Evolutionary conservation across 495 filamentous ascomycete genomes (phyloP).

Genomic region (Parathielavia appendiculata): DNA sequence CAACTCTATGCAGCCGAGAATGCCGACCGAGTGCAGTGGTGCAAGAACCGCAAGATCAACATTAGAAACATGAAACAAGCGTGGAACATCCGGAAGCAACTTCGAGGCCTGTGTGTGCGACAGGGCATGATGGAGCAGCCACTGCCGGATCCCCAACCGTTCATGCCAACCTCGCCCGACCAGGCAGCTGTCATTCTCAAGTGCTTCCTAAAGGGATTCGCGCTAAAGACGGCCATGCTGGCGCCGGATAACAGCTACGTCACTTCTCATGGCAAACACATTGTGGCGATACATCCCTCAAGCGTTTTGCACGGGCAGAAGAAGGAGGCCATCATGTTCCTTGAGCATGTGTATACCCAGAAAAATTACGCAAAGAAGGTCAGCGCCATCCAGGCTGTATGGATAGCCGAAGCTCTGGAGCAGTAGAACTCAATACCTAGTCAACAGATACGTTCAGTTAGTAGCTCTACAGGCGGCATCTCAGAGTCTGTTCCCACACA

Average conservation of each 20-base stretch:
- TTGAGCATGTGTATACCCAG: constrained; percentile 92
- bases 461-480: neutral
- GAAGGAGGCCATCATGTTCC: constrained; percentile 90
- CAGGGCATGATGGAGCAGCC: constrained; percentile 42
- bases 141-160: constrained; percentile 46
- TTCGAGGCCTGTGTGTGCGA: constrained; percentile 57
- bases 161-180: constrained; percentile 47
- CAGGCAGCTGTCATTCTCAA: constrained; percentile 58
- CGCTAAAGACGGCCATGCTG: constrained; percentile 74
- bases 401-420: constrained; percentile 69
- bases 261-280: constrained; percentile 77
- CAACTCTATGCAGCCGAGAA: constrained; percentile 74
- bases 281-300: constrained; percentile 82
- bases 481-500: too few species aligned
- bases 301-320: constrained; percentile 83
- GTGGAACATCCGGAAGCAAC: constrained; percentile 78
- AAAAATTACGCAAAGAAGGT: constrained; percentile 88
- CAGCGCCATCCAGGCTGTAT: constrained; percentile 78
- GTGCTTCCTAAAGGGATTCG: constrained; percentile 77
- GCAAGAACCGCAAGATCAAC: constrained; percentile 68
- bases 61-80: constrained; percentile 73
- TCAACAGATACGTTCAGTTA: neutral
- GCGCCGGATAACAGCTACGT: constrained; percentile 80
- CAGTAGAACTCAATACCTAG: constrained; percentile 11
- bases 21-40: constrained; percentile 70